These are phyloP conservation scores for Talaromyces albobiverticillius DNA, from an alignment of 2,329 filamentous ascomycete genomes.

Conservation along the genomic window DNA sequence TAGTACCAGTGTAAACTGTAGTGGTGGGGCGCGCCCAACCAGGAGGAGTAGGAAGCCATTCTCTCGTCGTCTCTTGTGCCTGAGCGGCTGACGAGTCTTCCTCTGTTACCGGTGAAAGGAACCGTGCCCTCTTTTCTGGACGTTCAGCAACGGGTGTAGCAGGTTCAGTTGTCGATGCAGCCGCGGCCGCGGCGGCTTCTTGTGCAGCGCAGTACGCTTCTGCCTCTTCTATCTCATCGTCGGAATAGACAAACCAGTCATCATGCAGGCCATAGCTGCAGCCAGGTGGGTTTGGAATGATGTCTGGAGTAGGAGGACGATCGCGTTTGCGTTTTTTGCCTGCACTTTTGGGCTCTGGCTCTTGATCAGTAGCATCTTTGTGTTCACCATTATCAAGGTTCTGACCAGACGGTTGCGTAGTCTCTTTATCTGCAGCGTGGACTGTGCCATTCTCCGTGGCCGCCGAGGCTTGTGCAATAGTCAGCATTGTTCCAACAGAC, in stretches of 20 bases:
- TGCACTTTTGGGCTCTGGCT: constrained; percentile 6
- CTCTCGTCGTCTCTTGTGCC: not conserved
- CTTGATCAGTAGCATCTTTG: constrained; percentile 5
- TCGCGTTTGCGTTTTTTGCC: constrained; percentile 34
- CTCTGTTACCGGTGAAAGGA: constrained; percentile 2
- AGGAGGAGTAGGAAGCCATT: not conserved
- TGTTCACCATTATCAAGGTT: not conserved
- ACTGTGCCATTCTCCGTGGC: not conserved
- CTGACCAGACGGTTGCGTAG: not conserved
- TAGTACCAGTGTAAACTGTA: constrained; percentile 9
- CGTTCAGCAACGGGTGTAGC: not conserved
- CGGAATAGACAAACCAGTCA: constrained; percentile 34
- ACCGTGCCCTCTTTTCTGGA: constrained; percentile 12
- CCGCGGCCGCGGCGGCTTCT: constrained; percentile 19
- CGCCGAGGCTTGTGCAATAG: not conserved
- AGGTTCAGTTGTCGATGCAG: not conserved
- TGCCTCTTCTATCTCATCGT: constrained; percentile 16
- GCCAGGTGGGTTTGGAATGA: constrained; percentile 41
- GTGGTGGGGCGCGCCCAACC: constrained; percentile 12
- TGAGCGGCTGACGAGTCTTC: not conserved
- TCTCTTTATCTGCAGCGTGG: not conserved
- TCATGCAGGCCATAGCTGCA: constrained; percentile 41
- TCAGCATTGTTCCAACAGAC: not conserved
- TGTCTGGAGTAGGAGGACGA: constrained; percentile 36
- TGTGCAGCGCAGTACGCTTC: not conserved